Conservation (phyloP, 345 rosid genomes). For the Eucalyptus globulus region DNA sequence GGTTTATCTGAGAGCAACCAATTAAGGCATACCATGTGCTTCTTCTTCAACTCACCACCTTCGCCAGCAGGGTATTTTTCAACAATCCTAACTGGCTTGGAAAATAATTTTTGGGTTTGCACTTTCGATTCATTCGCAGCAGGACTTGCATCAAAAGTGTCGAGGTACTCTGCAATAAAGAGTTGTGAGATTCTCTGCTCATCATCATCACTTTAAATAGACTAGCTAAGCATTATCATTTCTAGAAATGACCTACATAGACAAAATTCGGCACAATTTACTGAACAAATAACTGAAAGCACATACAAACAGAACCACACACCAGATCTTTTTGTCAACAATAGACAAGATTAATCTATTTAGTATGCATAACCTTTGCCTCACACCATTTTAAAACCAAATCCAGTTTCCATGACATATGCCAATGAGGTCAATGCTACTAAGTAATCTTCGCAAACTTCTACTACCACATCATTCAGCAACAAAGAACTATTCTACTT, state of each 20-base stretch:
- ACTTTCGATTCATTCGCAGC: constrained; percentile 56
- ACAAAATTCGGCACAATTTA: not conserved
- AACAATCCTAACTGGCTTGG: constrained; percentile 60
- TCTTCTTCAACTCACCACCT: constrained; percentile 71
- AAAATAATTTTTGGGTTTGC: constrained; percentile 50
- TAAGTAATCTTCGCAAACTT: not conserved
- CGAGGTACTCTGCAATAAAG: constrained; percentile 60
- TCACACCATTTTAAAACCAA: not conserved
- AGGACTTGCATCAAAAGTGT: constrained; percentile 62
- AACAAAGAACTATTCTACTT: not conserved
- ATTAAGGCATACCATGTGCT: constrained; percentile 90
- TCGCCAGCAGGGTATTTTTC: constrained; percentile 87
- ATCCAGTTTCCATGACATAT: not conserved
- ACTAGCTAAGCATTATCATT: not conserved
- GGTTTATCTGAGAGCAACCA: constrained; percentile 89
- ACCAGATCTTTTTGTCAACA: not conserved
- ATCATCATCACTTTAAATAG: not conserved
- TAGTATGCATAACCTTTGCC: not conserved
- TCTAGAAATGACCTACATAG: not conserved
- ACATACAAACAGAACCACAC: not conserved
- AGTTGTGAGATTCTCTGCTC: not conserved
- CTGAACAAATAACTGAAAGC: not conserved
- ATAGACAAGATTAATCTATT: not conserved
- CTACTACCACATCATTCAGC: not conserved
- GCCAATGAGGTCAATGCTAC: not conserved